Evolutionary conservation across 208 protist species (phyloP), one percentile per base, ranked within the genome.

Genomic region (Trypanosoma avium): DNA sequence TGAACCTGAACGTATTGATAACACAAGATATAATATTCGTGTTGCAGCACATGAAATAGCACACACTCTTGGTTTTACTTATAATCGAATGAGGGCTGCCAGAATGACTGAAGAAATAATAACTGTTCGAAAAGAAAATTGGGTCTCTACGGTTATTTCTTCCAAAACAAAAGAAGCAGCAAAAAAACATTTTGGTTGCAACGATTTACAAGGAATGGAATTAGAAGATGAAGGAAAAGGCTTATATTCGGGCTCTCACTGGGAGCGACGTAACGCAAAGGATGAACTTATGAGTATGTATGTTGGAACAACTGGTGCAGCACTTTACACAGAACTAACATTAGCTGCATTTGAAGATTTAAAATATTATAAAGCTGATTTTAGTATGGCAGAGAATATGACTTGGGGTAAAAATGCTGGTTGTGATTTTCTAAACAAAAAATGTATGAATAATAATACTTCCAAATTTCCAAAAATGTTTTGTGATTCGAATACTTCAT

Each of bases 181-280:
- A 9, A 40, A 61, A 43, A 49, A 43, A 17, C 88, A 92, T 54
- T 96, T 86, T 68, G 75, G 67, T 24, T 97, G 92, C 63, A 3
- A 9, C 49, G 43, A 8, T 12, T n/a, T 88, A 24, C 26, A 22
- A 12, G 77, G 79, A 19, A 74, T 88, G 55, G 86, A 90, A 75
- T 35, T 95, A 21, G 89, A 94, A 60, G 75, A 93, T 55, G 45
- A 70, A 33, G 88, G 85, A 30, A 69, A 68, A 21, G 4, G 3
- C 0, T 73, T 67, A 26, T 83, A 82, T 0, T 69, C 36, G 4
- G 40, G 38, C 26, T 95, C 85, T 24, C 92, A 97, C 83, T 97
- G 92, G 90, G 89, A 96, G 73, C 73, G 75, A n/a, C 69, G 83
- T 54, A 83, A 89, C 35, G 73, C 86, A n/a, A 63, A 72, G 43